These are phyloP conservation scores for Gaeumannomyces sp. DNA, from an alignment of 2,329 filamentous ascomycete genomes.

Conservation along the genomic window DNA sequence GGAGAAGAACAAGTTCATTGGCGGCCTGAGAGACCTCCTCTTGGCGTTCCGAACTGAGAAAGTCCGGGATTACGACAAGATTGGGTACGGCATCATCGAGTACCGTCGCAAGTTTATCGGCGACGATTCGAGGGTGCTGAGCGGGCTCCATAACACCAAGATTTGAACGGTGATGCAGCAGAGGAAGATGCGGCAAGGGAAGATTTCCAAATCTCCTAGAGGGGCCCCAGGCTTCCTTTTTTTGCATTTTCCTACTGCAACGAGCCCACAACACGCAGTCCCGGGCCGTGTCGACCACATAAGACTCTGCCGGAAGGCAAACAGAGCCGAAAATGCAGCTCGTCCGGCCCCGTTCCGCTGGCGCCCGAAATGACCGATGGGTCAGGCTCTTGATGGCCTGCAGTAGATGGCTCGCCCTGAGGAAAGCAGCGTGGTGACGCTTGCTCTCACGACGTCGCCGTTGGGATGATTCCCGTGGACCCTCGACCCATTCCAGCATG, in stretches of 20 bases:
- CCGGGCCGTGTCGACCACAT: not conserved
- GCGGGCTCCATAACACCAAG: conserved; percentile 39
- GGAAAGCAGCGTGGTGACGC: not conserved
- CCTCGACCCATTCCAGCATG: not conserved
- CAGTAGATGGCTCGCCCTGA: not conserved
- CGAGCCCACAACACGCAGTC: not conserved
- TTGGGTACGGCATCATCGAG: conserved; percentile 60
- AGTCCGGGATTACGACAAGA: conserved; percentile 59
- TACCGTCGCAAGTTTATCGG: conserved; percentile 59
- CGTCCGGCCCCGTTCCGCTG: too few relatives aligned
- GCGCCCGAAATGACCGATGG: not conserved
- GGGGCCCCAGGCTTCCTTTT: too few relatives aligned
- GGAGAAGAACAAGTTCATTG: conserved; percentile 55
- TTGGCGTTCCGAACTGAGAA: conserved; percentile 52
- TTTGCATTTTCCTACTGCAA: not conserved
- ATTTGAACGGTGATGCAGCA: not conserved
- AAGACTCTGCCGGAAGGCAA: not conserved
- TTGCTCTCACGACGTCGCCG: not conserved
- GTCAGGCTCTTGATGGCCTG: not conserved
- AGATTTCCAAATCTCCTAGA: too few relatives aligned
- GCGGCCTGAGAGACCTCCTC: conserved; percentile 56
- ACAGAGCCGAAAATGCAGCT: not conserved
- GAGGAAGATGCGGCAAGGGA: not conserved
- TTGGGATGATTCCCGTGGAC: not conserved
- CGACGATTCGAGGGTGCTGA: conserved; percentile 57